These are phyloP conservation scores for Bipolaris victoriae DNA, from an alignment of 2,329 filamentous ascomycete species.

Conservation along the genomic window DNA sequence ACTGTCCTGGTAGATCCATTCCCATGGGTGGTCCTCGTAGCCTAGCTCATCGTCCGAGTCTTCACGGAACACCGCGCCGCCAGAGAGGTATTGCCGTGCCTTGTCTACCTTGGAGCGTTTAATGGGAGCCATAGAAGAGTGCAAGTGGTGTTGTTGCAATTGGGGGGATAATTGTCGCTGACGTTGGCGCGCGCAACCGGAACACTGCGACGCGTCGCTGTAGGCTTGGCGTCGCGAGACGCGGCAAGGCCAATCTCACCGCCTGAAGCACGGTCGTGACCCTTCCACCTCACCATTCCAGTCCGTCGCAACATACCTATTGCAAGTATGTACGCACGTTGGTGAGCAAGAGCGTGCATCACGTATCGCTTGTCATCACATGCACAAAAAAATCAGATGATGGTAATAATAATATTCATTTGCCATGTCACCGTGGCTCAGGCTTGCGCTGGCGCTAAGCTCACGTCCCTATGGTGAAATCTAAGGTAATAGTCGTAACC, in stretches of 20 bases:
- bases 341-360: not conserved
- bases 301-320: not conserved
- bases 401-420: constrained; percentile 28
- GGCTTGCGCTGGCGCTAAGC: constrained; percentile 40
- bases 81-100: constrained; percentile 60
- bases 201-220: constrained; percentile 38
- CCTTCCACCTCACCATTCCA: not conserved
- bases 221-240: constrained; percentile 36
- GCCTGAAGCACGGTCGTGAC: constrained; percentile 4
- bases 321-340: not conserved
- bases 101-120: constrained; percentile 52
- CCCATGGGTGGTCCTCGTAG: constrained; percentile 58
- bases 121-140: constrained; percentile 50
- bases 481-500: constrained; percentile 6
- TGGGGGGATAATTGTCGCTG: constrained; percentile 29
- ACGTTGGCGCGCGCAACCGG: constrained; percentile 27
- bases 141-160: constrained; percentile 18
- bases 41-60: constrained; percentile 87
- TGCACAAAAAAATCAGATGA: constrained; percentile 1
- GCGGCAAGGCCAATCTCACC: constrained; percentile 28
- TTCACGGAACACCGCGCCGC: constrained; percentile 70
- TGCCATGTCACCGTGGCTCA: constrained; percentile 29
- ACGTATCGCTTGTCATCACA: not conserved
- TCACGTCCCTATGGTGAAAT: constrained; percentile 13
- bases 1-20: constrained; percentile 61